Percentiles rank a stretch among this genome's conserved stretches.
Evolutionary conservation across 768 basidiomycete species (phyloP).

Genomic region (Tricholoma bakamatsutake): DNA sequence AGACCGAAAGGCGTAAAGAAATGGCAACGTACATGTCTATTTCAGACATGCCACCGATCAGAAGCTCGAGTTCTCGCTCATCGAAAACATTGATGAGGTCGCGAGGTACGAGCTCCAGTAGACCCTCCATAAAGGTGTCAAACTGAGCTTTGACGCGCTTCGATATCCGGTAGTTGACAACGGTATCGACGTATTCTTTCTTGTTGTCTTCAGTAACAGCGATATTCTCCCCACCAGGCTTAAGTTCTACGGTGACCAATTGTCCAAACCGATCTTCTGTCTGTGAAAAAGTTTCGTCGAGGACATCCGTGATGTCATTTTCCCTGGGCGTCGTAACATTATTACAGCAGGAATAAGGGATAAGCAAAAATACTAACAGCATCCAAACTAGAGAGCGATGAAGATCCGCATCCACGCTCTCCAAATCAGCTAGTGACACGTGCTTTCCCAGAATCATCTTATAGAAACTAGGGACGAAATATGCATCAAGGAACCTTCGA

Average conservation of each 20-base stretch:
- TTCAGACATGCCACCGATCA: slow-evolving; percentile 92
- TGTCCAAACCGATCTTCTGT: slow-evolving; percentile 77
- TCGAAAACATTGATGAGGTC: slow-evolving; percentile 88
- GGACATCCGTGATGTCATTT: slow-evolving; percentile 69
- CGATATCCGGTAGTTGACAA: slow-evolving; percentile 81
- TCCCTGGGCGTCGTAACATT: slow-evolving; percentile 35
- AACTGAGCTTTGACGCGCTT: slow-evolving; percentile 81
- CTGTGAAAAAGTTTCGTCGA: slow-evolving; percentile 67
- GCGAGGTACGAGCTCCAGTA: slow-evolving; percentile 77
- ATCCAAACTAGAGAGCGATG: slow-evolving; percentile 69
- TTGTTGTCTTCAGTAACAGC: slow-evolving; percentile 73
- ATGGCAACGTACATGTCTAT: slow-evolving; percentile 64
- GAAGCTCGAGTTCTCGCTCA: slow-evolving; percentile 80
- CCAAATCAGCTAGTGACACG: slow-evolving; percentile 56
- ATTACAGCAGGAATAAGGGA: background rate
- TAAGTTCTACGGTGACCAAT: slow-evolving; percentile 59
- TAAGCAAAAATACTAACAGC: slow-evolving; percentile 43
- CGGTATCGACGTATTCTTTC: slow-evolving; percentile 67
- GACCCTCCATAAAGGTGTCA: slow-evolving; percentile 78
- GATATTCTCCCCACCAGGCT: slow-evolving; percentile 52
- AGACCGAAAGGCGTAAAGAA: background rate
- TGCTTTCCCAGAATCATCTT: slow-evolving; percentile 68
- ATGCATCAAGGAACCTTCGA: slow-evolving; percentile 70
- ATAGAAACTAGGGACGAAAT: slow-evolving; percentile 77
- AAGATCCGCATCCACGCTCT: slow-evolving; percentile 63